Percentiles rank a stretch among this genome's conserved stretches.
Evolutionary conservation across 164 flowering plant genomes (phyloP).

Genomic region (Aristolochia contorta): DNA sequence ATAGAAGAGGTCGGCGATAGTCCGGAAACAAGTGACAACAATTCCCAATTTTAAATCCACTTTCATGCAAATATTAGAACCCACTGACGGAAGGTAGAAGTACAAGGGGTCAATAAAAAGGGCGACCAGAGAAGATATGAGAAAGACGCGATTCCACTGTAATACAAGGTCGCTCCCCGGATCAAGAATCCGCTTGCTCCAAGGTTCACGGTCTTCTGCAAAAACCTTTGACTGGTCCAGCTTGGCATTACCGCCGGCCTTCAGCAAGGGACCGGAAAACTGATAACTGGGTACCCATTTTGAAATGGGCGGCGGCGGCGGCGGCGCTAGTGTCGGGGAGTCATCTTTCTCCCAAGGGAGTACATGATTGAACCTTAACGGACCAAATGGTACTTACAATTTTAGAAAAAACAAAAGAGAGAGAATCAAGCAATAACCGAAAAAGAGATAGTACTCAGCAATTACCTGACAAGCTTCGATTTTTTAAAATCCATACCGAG

Average conservation of each 20-base stretch:
- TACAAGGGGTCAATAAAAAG: slow-evolving; percentile 81
- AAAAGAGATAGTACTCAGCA: no score
- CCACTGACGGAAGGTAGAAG: slow-evolving; percentile 60
- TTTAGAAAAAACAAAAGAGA: no score
- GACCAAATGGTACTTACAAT: neutral
- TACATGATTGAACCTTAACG: neutral
- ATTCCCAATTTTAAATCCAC: slow-evolving; percentile 53
- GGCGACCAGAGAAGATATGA: slow-evolving; percentile 68
- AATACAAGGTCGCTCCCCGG: slow-evolving; percentile 73
- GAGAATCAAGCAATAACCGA: no score
- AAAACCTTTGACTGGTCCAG: slow-evolving; percentile 37
- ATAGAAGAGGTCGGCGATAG: slow-evolving; percentile 65
- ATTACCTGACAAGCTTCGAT: slow-evolving; percentile 1
- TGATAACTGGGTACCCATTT: neutral
- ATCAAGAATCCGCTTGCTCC: slow-evolving; percentile 52
- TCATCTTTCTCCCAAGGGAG: slow-evolving; percentile 4
- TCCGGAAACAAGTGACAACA: slow-evolving; percentile 55
- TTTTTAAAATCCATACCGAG: neutral
- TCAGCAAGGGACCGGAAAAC: neutral
- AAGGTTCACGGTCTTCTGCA: slow-evolving; percentile 42
- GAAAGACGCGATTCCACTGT: slow-evolving; percentile 70
- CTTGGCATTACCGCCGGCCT: slow-evolving; percentile 4
- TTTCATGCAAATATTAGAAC: slow-evolving; percentile 35
- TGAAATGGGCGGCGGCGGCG: neutral
- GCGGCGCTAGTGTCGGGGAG: neutral